phyloP scores from a whole-genome alignment of 345 rosid genomes.

The Ailanthus altissimus region DNA sequence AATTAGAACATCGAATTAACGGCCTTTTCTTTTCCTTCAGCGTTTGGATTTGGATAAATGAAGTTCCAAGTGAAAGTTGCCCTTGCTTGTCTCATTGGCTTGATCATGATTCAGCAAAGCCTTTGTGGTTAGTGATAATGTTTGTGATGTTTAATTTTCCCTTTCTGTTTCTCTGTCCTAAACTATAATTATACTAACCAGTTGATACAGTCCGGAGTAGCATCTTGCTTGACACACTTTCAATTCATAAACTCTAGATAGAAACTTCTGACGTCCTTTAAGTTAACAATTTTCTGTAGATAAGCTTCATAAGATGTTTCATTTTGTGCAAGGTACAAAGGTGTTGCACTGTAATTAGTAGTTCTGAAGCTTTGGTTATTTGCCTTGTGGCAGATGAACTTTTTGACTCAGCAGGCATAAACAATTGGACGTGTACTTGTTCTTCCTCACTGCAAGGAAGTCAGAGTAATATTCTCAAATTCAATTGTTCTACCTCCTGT shows the following conservation, averaged over 20 bases:
- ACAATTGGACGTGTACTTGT: conserved; percentile 76
- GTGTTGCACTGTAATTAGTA: not conserved
- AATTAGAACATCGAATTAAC: conserved; percentile 21
- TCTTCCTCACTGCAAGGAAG: conserved; percentile 44
- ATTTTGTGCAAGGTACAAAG: conserved; percentile 1
- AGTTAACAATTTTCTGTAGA: not conserved
- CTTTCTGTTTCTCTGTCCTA: not conserved
- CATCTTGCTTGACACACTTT: not conserved
- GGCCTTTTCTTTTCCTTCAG: conserved; percentile 25
- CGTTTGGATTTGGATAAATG: conserved; percentile 43
- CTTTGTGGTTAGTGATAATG: conserved; percentile 62
- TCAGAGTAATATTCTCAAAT: conserved; percentile 46
- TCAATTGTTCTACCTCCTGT: conserved; percentile 81
- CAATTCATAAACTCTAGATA: not conserved
- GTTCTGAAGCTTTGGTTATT: conserved; percentile 11
- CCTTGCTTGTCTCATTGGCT: conserved; percentile 43
- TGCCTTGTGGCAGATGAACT: conserved; percentile 44
- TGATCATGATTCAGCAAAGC: conserved; percentile 59
- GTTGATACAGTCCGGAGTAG: not conserved
- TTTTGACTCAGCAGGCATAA: conserved; percentile 44
- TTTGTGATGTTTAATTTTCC: conserved; percentile 8
- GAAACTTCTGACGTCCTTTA: not conserved
- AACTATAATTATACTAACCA: not conserved
- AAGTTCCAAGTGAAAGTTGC: conserved; percentile 49
- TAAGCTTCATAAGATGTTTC: conserved; percentile 5